Evolutionary conservation across 768 basidiomycete genomes (phyloP), one percentile per base, ranked within the genome.

Genomic region (Boletus pseudopeckii): DNA sequence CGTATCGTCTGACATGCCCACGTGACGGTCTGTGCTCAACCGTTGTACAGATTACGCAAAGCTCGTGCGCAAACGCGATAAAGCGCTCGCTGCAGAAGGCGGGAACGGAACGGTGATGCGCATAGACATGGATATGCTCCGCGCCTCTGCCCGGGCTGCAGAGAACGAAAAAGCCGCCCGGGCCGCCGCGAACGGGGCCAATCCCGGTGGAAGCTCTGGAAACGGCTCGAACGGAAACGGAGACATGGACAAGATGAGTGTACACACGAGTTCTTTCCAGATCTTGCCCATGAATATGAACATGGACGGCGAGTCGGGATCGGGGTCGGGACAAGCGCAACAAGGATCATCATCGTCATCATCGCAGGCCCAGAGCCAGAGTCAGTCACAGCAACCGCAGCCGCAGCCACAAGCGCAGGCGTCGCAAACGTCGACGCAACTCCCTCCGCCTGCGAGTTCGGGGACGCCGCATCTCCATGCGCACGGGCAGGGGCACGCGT

Each of bases 31-130:
- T 22, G 15, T 24, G 5, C 26, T n/a, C 13, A 30, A 3, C 10
- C 34, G 7, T 41, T 48, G 4, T 40, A 13, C 39, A 91, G 89
- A 91, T 71, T 91, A 91, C 59, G 89, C 89, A 10, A 91, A 91
- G 64, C 77, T 91, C 30, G 83, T 89, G 74, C 83, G 89, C 46
- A 90, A 90, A 64, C 79, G 84, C 41, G 86, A 89, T 44, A 90
- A 90, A 66, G 75, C 75, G 15, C 67, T 76, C 20, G 76, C 74
- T 10, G 70, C 76, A n/a, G 81, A 80, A 41, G 82, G 85, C 18
- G 78, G 83, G 40, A 66, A 58, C 4, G 64, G 71, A 5, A 70
- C 69, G 7, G 50, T 55, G 4, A 77, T 77, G 28, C 78, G 75
- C 32, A 88, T 91, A 52, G 86, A 89, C 64, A 76, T 91, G 68